phyloP scores from a whole-genome alignment of 2,329 filamentous ascomycete genomes.

The Cladosporium sp. region DNA sequence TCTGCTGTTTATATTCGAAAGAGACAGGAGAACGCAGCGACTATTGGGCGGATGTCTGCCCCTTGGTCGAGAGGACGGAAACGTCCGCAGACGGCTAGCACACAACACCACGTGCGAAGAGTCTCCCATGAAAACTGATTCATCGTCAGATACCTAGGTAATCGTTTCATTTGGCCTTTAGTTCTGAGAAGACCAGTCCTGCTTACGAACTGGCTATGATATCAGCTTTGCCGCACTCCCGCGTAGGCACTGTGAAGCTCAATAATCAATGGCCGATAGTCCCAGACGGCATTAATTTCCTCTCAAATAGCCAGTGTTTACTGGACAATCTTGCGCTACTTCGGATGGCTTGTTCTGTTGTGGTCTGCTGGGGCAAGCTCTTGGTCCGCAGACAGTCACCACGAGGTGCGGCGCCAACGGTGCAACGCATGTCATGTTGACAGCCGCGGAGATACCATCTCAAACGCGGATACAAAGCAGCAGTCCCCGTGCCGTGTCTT shows the following conservation, averaged over 20 bases:
- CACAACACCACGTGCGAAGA: too few species aligned
- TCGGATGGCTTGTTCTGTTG: not conserved
- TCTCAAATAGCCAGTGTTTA: not conserved
- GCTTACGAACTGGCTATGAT: not conserved
- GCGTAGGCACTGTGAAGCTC: not conserved
- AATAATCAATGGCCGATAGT: not conserved
- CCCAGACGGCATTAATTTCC: not conserved
- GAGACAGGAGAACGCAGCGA: too few species aligned
- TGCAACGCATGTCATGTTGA: not conserved
- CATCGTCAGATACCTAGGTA: too few species aligned
- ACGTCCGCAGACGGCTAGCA: too few species aligned
- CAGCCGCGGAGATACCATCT: not conserved
- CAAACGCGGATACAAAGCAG: not conserved
- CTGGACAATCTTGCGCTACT: not conserved
- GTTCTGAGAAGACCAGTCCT: not conserved
- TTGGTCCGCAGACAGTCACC: not conserved
- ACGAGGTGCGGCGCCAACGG: not conserved
- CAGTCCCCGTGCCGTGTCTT: not conserved
- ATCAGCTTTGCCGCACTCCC: not conserved
- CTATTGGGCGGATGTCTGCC: too few species aligned
- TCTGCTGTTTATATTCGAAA: too few species aligned
- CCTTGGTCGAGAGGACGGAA: too few species aligned
- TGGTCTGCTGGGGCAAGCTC: not conserved
- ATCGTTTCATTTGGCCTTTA: too few species aligned
- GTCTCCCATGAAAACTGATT: too few species aligned